Conservation (phyloP, 2,329 filamentous ascomycete genomes). For the Xylariaceae sp. region DNA sequence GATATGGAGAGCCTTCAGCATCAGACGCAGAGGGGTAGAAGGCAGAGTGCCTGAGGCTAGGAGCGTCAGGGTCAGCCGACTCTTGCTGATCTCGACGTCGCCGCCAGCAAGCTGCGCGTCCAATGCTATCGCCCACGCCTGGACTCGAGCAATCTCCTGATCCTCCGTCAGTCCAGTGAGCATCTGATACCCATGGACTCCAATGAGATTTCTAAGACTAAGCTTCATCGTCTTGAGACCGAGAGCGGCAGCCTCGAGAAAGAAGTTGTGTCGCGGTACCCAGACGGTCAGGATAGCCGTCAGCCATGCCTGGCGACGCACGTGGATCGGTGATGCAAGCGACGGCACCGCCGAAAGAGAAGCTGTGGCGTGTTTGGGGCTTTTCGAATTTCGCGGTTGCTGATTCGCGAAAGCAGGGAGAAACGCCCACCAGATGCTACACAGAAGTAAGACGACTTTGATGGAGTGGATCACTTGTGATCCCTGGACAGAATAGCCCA, state of each 20-base stretch:
- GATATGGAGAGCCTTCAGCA: slow-evolving; percentile 88
- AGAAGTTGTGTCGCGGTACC: slow-evolving; percentile 80
- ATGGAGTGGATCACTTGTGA: slow-evolving; percentile 41
- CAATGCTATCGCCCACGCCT: slow-evolving; percentile 88
- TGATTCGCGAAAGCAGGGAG: slow-evolving; percentile 47
- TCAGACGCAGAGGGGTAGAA: slow-evolving; percentile 71
- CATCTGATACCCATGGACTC: slow-evolving; percentile 67
- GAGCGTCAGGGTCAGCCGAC: slow-evolving; percentile 75
- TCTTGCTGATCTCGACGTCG: slow-evolving; percentile 82
- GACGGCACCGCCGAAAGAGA: slow-evolving; percentile 54
- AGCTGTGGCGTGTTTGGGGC: slow-evolving; percentile 27
- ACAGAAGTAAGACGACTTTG: slow-evolving; percentile 45
- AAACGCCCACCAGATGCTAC: slow-evolving; percentile 47
- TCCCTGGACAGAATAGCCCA: slow-evolving; percentile 44
- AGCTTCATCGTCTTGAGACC: slow-evolving; percentile 76
- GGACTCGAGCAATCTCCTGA: slow-evolving; percentile 76
- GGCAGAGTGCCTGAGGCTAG: slow-evolving; percentile 84
- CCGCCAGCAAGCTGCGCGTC: slow-evolving; percentile 90
- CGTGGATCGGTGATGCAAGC: slow-evolving; percentile 72
- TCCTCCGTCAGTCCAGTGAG: slow-evolving; percentile 76
- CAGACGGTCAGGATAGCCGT: slow-evolving; percentile 89
- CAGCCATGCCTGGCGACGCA: slow-evolving; percentile 83
- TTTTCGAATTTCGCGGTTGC: slow-evolving; percentile 45
- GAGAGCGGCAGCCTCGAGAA: slow-evolving; percentile 76
- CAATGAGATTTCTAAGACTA: slow-evolving; percentile 69